phyloP scores from a whole-genome alignment of 164 flowering plant species.

The Pachysandra terminalis region DNA sequence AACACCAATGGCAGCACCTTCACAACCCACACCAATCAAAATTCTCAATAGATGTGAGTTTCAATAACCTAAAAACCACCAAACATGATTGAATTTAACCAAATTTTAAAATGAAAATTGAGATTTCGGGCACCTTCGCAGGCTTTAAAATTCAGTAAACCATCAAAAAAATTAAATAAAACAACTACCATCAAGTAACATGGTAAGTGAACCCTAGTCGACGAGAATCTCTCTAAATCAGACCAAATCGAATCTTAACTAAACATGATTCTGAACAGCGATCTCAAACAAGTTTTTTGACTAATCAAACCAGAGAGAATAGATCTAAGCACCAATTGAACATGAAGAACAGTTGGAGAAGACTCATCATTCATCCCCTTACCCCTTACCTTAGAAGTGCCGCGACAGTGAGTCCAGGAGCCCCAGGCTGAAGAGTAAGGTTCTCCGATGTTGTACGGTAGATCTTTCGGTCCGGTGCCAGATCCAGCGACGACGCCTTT shows the following conservation, averaged over 20 bases:
- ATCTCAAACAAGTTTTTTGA: not conserved
- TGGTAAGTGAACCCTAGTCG: not conserved
- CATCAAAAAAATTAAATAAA: too few relatives aligned
- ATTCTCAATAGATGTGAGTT: too few relatives aligned
- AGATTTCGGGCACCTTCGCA: too few relatives aligned
- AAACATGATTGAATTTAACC: too few relatives aligned
- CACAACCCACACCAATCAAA: too few relatives aligned
- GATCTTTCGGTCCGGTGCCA: slow-evolving; percentile 81
- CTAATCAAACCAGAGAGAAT: not conserved
- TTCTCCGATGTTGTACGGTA: slow-evolving; percentile 90
- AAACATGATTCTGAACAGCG: not conserved
- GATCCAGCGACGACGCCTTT: slow-evolving; percentile 95
- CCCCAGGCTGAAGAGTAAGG: slow-evolving; percentile 97
- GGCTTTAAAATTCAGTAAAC: too few relatives aligned
- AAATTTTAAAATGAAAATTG: too few relatives aligned
- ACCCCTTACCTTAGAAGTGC: slow-evolving; percentile 77
- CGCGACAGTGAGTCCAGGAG: slow-evolving; percentile 87
- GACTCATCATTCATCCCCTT: not conserved
- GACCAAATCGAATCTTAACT: not conserved
- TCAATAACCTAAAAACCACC: too few relatives aligned
- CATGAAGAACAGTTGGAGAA: not conserved
- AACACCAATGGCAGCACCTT: too few relatives aligned
- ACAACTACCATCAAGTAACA: not conserved
- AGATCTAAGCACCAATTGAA: not conserved
- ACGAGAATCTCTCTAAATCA: not conserved